Evolutionary conservation across 495 filamentous ascomycete species (phyloP).

Genomic region (Pseudevernia furfuracea): DNA sequence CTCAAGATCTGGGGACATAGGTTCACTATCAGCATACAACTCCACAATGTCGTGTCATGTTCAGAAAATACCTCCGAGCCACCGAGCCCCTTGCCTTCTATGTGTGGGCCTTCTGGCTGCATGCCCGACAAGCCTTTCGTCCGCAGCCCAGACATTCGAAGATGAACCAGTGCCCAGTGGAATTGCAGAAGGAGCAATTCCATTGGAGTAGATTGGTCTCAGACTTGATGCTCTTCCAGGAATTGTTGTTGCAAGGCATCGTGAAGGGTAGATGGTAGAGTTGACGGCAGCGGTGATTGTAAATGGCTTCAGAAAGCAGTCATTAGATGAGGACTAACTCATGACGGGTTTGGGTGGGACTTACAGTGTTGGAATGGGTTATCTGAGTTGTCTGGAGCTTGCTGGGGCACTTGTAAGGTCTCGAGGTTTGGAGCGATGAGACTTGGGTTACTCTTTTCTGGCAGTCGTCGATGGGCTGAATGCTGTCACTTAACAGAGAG

Average conservation of each 20-base stretch:
- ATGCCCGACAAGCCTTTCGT: conserved; percentile 63
- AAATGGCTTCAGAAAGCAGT: neutral
- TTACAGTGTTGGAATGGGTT: neutral
- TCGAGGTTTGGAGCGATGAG: neutral
- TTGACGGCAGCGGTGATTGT: neutral
- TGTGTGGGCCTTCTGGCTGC: conserved; percentile 41
- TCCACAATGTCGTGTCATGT: neutral
- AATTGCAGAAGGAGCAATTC: conserved; percentile 70
- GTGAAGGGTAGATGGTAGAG: neutral
- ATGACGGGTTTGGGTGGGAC: neutral
- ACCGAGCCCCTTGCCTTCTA: neutral
- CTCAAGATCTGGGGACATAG: neutral
- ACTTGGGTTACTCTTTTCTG: neutral
- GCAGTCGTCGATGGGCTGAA: neutral
- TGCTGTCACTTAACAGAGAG: neutral
- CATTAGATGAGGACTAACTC: neutral
- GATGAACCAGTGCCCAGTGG: conserved; percentile 75
- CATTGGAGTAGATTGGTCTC: conserved; percentile 68
- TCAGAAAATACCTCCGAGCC: neutral
- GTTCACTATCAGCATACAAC: neutral
- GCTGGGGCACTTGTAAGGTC: neutral
- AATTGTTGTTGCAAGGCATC: conserved; percentile 14
- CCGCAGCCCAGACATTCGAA: conserved; percentile 74
- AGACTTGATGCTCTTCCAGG: conserved; percentile 57
- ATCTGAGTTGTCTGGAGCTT: neutral